Conservation (phyloP, 2,329 filamentous ascomycete genomes). For the Cladorrhinum sp. region DNA sequence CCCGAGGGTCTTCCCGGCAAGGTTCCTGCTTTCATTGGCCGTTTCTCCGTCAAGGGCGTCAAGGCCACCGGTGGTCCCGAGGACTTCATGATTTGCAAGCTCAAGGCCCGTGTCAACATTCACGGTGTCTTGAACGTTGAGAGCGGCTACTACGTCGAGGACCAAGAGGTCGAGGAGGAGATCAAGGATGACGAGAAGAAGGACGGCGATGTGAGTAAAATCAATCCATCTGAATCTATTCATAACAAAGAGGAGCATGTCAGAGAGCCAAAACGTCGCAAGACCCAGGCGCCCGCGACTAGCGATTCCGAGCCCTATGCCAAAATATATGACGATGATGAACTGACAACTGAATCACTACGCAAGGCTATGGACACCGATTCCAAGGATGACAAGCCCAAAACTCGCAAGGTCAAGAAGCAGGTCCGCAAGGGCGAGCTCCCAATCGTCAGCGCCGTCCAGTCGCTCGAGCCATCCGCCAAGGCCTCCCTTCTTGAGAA, state of each 20-base stretch:
- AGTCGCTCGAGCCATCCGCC: slow-evolving; percentile 66
- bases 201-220: slow-evolving; percentile 72
- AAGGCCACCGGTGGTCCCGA: slow-evolving; percentile 82
- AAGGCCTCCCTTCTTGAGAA: slow-evolving; percentile 73
- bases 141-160: slow-evolving; percentile 96
- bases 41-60: slow-evolving; percentile 97
- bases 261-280: slow-evolving; percentile 26
- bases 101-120: slow-evolving; percentile 94
- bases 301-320: slow-evolving; percentile 14
- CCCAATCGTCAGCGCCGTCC: slow-evolving; percentile 78
- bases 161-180: slow-evolving; percentile 86
- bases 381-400: slow-evolving; percentile 61
- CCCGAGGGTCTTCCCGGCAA: slow-evolving; percentile 85
- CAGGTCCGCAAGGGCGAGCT: slow-evolving; percentile 97
- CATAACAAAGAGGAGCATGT: slow-evolving; percentile 8
- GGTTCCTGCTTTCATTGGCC: slow-evolving; percentile 90
- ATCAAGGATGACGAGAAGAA: slow-evolving; percentile 53
- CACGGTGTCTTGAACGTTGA: slow-evolving; percentile 96
- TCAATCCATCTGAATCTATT: slow-evolving; percentile 17
- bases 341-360: slow-evolving; percentile 24
- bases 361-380: slow-evolving; percentile 82
- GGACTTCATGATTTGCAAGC: slow-evolving; percentile 99
- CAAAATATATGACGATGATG: slow-evolving; percentile 5
- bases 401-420: slow-evolving; percentile 98
- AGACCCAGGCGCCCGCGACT: slow-evolving; percentile 19